Base-by-base conservation (phyloP, 805 yeast genomes). In the Millerozyma acaciae region DNA sequence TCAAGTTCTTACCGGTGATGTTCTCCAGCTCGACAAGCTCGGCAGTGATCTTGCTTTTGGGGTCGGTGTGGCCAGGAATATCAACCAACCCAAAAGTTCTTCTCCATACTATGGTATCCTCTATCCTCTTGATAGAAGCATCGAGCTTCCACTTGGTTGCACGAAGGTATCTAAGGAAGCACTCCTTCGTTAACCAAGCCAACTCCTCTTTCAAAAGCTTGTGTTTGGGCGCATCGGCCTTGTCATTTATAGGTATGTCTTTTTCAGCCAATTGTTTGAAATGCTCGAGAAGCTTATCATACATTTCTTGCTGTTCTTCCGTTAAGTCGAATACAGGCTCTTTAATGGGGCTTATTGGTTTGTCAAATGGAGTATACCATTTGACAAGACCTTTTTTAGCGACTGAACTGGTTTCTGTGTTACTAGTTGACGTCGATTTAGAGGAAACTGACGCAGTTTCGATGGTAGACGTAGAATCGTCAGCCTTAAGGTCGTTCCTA, bases 71-170 rank as follows among this genome's bases (percentile, higher is more conserved):
- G 7, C 43, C 51, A 2, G 60, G 60, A 16, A 60, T 43, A 5
- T 50, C 30, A 8, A 58, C 62, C 14, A 65, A 55, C 6, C 80
- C 80, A 45, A 72, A 72, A 8, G 72, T 68, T 39, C 80, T 60
- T 54, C 80, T 64, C 80, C 80, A 75, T 1, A 62, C 53, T n/a
- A 75, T 37, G 1, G 78, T 71, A 12, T 65, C 67, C 26, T 63
- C 65, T 8, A 75, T 49, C 34, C 74, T 51, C 35, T 67, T 64
- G 16, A 68, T 65, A 4, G 78, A 65, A 6, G 57, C 53, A 7
- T 62, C 60, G 0, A 47, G 47, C 37, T 69, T 59, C 77, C 79
- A 74, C 40, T 73, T 73, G 26, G 71, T 58, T 6, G 79, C 79
- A 26, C 76, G 54, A 28, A 75, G 55, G 40, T 71, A 75, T 36